Conservation (phyloP, 2,329 filamentous ascomycete species). For the Trichothecium roseum region DNA sequence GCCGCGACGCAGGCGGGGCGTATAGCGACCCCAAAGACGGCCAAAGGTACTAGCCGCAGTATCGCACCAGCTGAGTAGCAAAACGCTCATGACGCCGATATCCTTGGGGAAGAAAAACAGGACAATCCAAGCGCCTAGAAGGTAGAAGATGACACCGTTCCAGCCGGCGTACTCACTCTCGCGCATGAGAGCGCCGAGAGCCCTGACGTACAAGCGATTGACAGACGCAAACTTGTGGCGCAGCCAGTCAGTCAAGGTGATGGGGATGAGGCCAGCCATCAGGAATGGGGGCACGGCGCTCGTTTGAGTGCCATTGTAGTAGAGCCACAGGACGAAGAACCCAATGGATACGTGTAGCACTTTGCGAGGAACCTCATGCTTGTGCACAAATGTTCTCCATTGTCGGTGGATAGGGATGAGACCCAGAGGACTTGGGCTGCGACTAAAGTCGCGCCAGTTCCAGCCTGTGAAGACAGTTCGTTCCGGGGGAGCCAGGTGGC, state of each 20-base stretch:
- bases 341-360: slow-evolving; percentile 91
- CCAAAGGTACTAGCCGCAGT: slow-evolving; percentile 94
- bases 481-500: slow-evolving; percentile 60
- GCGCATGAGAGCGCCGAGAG: slow-evolving; percentile 85
- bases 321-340: slow-evolving; percentile 83
- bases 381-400: slow-evolving; percentile 87
- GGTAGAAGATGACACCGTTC: slow-evolving; percentile 96
- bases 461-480: slow-evolving; percentile 49
- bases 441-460: slow-evolving; percentile 79
- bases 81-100: slow-evolving; percentile 75
- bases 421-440: slow-evolving; percentile 85
- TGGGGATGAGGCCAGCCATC: slow-evolving; percentile 70
- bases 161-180: slow-evolving; percentile 90
- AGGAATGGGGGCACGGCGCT: slow-evolving; percentile 73
- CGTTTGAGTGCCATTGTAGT: slow-evolving; percentile 68
- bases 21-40: slow-evolving; percentile 80
- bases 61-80: slow-evolving; percentile 95
- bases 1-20: slow-evolving; percentile 69
- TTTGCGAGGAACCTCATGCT: slow-evolving; percentile 94
- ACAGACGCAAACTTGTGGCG: slow-evolving; percentile 73
- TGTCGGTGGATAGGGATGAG: slow-evolving; percentile 91
- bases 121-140: slow-evolving; percentile 80
- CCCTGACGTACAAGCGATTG: slow-evolving; percentile 78
- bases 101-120: slow-evolving; percentile 88
- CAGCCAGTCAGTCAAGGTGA: slow-evolving; percentile 70